Evolutionary conservation across 2,329 filamentous ascomycete species (phyloP), one percentile per base, ranked within the genome.

Genomic region (Claviceps fusiformis): DNA sequence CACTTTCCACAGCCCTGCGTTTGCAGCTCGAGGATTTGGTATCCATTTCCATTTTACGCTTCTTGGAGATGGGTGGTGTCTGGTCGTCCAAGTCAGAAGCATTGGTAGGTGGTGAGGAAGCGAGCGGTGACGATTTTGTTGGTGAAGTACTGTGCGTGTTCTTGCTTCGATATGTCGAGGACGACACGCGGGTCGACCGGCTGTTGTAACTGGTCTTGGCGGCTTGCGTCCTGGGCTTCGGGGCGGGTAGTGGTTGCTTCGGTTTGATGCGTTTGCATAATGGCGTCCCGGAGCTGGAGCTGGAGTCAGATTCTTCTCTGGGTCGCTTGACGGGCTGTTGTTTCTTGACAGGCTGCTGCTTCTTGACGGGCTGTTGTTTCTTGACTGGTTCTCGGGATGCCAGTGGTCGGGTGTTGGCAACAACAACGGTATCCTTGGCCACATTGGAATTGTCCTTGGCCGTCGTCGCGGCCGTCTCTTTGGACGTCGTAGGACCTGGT

Each of bases 71-170:
- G 13, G 61, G 55, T 5, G 60, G 62, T n/a, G 64, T 58, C 27
- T 8, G 15, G 48, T 71, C 61, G 59, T 75, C 80, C 43, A 83
- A 68, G 56, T 85, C 81, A 1, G 81, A 83, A 1, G 80, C 82
- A 59, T 84, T 85, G 8, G 81, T 83, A 0, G 81, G 81, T 13
- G 81, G 80, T 7, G 81, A 84, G 1, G 80, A 81, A n/a, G 81
- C 81, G 19, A 85, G 70, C 4, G 81, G 82, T 10, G 82, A 85
- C 2, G 82, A 84, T 64, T 85, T 85, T 52, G 73, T 72, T 0
- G 80, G 80, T 7, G 80, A 82, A 0, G 76, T 82, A 58, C 75
- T 70, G 66, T 79, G 79, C 64, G 68, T 71, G 63, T 69, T 71
- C 64, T 73, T 77, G 50, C 70, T 50, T 43, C 54, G 52, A 37